Conservation (phyloP, 192 early-diverging fungal genomes). For the Rhizophagus prolifer region DNA sequence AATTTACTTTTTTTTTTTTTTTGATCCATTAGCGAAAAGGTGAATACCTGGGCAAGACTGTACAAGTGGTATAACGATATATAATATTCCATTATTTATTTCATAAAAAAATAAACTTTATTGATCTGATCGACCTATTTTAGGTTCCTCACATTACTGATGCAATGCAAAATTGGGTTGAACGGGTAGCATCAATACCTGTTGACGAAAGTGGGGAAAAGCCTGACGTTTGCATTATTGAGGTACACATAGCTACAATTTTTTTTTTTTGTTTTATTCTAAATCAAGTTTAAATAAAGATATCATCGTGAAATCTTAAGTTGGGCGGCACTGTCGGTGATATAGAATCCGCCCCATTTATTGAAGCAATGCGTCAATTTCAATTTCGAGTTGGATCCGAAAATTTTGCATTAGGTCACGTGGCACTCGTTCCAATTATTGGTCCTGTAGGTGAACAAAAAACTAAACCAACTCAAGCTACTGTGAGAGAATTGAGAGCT, state of each 20-base stretch:
- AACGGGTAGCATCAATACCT: conserved; percentile 88
- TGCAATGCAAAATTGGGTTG: conserved; percentile 97
- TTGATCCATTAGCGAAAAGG: conserved; percentile 65
- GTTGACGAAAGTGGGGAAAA: conserved; percentile 77
- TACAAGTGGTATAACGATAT: conserved; percentile 77
- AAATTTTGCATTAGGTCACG: conserved; percentile 98
- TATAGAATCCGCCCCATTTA: conserved; percentile 98
- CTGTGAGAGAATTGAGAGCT: conserved; percentile 91
- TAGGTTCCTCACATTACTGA: conserved; percentile 94
- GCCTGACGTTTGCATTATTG: conserved; percentile 98
- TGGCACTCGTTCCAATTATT: conserved; percentile 95
- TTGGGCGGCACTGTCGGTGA: conserved; percentile 98
- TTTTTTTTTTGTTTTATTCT: not conserved
- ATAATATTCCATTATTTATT: not conserved
- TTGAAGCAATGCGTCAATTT: conserved; percentile 99
- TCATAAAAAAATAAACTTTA: conserved; percentile 19
- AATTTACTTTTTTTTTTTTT: not conserved
- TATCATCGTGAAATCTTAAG: not conserved
- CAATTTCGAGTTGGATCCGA: conserved; percentile 98
- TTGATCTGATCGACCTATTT: conserved; percentile 14
- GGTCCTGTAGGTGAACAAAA: conserved; percentile 99
- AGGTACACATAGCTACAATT: conserved; percentile 41
- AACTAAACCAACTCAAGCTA: conserved; percentile 99
- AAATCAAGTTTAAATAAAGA: not conserved
- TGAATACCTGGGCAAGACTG: conserved; percentile 98